Base-by-base conservation (phyloP, 2,329 filamentous ascomycete genomes). In the Ceratocystis lukuohia region DNA sequence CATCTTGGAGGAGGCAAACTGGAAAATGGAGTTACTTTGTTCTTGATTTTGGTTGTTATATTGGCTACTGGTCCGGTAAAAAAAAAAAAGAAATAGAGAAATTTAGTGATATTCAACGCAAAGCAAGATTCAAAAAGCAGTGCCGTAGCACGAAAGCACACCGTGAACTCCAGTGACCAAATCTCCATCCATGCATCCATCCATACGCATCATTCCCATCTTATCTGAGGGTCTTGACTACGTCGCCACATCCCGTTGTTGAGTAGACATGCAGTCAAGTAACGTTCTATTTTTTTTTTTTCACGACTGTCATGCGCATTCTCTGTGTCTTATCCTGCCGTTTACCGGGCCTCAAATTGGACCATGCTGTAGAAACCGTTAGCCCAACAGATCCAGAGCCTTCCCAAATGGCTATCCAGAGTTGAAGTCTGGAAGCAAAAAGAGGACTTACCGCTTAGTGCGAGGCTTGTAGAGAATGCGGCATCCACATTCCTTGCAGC, bases 381-480 rank as follows among this genome's bases (percentile, higher is more conserved):
- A 65, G 45, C 3, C 61, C 20, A 12, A 12, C 10, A 15, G 37
- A 41, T 41, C 37, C 37, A 41, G 37, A 41, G 10, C 10, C 10
- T 41, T 41, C 10, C 37, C 3, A 41, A 41, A 41, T 41, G 10
- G 12, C 48, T 30, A 46, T 46, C 65, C 8, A 67, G 59, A 25
- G 20, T 57, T 44, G 61, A 20, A 45, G 7, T 15, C 37, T 5
- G 0, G 10, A n/a, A 28, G 17, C 4, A 22, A 17, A 45, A 22
- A 45, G 15, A 59, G 1, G 68, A 78, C 88, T 77, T 75, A 96
- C 94, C 94, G 85, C 82, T 96, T 96, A 57, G 94, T 99, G 74
- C 94, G 80, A 84, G 96, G 90, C 84, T 99, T 99, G 79, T 97
- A 97, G 71, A 99, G 78, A 69, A 99, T 91, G 70, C 94, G 87